Conservation (phyloP, 352 stramenopile species). For the Globisporangium cystogenes region DNA sequence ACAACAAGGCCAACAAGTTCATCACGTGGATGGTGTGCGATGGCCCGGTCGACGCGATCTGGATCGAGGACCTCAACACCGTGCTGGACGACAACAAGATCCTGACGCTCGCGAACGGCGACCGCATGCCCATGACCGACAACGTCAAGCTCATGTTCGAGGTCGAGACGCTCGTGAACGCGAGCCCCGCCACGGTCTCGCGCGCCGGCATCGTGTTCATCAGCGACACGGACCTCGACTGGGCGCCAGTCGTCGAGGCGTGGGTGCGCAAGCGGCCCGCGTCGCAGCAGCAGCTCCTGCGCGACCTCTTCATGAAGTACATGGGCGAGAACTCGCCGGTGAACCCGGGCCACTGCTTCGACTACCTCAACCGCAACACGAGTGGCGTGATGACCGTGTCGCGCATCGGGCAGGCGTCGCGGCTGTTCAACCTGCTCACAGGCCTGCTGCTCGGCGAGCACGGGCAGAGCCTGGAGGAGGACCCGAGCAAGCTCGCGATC, state of each 20-base stretch:
- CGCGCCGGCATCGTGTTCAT: conserved; percentile 98
- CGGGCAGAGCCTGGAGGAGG: conserved; percentile 56
- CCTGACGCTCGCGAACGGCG: conserved; percentile 95
- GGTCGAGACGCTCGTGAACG: conserved; percentile 96
- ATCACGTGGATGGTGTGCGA: conserved; percentile 99
- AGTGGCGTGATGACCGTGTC: conserved; percentile 93
- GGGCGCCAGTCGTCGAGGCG: conserved; percentile 93
- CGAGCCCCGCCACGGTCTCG: conserved; percentile 95
- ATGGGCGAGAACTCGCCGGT: conserved; percentile 93
- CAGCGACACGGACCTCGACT: conserved; percentile 97
- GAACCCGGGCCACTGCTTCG: conserved; percentile 94
- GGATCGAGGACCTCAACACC: conserved; percentile 98
- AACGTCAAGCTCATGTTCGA: conserved; percentile 98
- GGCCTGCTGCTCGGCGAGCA: conserved; percentile 88
- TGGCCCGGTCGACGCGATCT: conserved; percentile 97
- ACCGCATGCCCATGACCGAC: conserved; percentile 98
- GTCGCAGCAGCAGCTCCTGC: conserved; percentile 86
- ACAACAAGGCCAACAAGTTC: conserved; percentile 97
- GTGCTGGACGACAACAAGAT: conserved; percentile 98
- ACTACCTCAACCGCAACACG: conserved; percentile 94
- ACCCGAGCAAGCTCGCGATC: conserved; percentile 58
- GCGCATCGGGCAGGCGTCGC: conserved; percentile 82
- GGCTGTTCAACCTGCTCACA: conserved; percentile 86
- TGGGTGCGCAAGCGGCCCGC: conserved; percentile 93
- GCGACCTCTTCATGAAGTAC: conserved; percentile 94